Base-by-base conservation (phyloP, 2,329 filamentous ascomycete species). In the Fusarium fujikuroi region DNA sequence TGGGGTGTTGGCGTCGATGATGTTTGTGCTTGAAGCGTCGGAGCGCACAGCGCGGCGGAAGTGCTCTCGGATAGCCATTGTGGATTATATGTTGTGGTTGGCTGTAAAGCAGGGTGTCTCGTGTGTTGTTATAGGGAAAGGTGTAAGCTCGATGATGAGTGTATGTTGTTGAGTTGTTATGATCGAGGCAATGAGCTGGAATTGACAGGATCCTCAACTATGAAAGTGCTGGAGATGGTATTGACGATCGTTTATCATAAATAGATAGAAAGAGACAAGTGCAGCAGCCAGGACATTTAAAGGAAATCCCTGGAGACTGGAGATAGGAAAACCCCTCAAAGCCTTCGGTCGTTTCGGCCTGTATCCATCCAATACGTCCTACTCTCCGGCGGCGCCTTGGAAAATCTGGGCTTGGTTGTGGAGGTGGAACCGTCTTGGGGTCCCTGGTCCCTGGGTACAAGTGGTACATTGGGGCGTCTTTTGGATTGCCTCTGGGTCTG, bases 1-100 rank as follows among this genome's bases (percentile, higher is more conserved):
- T 39, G 80, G 78, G 39, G 77, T 75, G 71, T 75, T 79, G 60
- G 76, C 79, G 18, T 80, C 78, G 37, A 79, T 76, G n/a, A 79
- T 73, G 37, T 83, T 81, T 18, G 79, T 76, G 67, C 74, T 73
- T 63, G 75, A 75, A 59, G 68, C 68, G 57, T 79, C 76, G 36
- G 83, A 83, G 80, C 82, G 83, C 74, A 83, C 70, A 42, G 76
- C 82, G 74, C 83, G 83, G 69, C 83, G 83, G 68, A 85, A 80
- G 40, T 81, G 81, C 49, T 85, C 83, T 65, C 83, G 81, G 59
- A 85, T 84, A 44, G 83, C 79, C 83, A 85, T 85, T 73, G 64
- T 75, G 74, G 47, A 43, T 72, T 10, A 50, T 43, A n/a, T 56
- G 18, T n/a, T 62, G 58, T 52, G 28, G 49, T 25, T 34, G 30